phyloP scores from a whole-genome alignment of 495 filamentous ascomycete genomes.

The Penicillium desertorum region DNA sequence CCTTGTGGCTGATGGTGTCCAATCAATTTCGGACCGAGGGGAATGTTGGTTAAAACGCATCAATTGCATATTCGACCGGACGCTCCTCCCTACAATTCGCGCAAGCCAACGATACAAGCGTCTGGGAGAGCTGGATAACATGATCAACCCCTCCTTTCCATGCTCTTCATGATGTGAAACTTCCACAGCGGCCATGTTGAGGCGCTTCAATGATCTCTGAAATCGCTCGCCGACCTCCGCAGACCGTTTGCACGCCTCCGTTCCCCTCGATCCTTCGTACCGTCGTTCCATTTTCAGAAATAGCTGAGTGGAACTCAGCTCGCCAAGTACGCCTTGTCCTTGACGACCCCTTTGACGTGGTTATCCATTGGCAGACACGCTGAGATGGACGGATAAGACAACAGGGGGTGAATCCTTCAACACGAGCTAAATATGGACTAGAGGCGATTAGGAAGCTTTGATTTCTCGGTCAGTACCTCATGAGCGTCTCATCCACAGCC shows the following conservation, averaged over 20 bases:
- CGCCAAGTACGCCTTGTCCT: slow-evolving; percentile 1
- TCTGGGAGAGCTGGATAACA: background rate
- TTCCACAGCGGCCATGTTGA: no score
- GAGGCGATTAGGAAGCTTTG: background rate
- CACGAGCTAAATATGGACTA: background rate
- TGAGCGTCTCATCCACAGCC: background rate
- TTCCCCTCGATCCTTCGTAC: background rate
- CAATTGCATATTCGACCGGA: background rate
- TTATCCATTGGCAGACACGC: background rate
- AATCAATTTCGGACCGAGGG: background rate
- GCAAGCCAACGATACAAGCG: background rate
- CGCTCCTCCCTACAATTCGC: background rate
- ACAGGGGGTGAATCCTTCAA: background rate
- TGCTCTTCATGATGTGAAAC: background rate
- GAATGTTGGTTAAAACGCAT: background rate
- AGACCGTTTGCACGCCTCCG: background rate
- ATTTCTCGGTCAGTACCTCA: background rate
- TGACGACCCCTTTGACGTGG: background rate
- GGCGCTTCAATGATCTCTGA: background rate
- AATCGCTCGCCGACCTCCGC: background rate
- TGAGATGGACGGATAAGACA: background rate
- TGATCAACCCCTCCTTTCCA: background rate
- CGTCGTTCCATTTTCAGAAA: background rate
- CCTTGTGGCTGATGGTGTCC: background rate
- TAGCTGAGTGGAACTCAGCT: background rate